A percentile compares a stretch with the other conserved stretches of the same genome.
These are phyloP conservation scores for Cladophialophora psammophila DNA, from an alignment of 2,329 filamentous ascomycete genomes.

Conservation along the genomic window DNA sequence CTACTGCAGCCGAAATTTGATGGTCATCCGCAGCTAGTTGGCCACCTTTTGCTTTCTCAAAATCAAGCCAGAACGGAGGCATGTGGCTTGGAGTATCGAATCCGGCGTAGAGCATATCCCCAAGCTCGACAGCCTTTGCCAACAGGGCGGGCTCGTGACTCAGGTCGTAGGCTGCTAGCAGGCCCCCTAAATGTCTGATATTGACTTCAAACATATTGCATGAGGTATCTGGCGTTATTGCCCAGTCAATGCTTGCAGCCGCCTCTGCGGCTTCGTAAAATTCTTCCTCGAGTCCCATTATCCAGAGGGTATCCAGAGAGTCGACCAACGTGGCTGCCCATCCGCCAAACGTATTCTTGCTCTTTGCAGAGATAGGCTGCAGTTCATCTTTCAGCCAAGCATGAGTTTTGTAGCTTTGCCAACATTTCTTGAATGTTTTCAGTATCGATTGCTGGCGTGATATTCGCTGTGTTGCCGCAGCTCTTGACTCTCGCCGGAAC, in stretches of 20 bases:
- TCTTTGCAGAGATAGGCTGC: conserved; percentile 60
- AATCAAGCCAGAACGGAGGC: conserved; percentile 43
- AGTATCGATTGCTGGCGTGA: conserved; percentile 54
- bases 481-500: conserved; percentile 40
- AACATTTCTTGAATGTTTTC: conserved; percentile 61
- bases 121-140: conserved; percentile 61
- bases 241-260: conserved; percentile 63
- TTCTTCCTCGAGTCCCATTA: conserved; percentile 66
- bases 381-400: conserved; percentile 72
- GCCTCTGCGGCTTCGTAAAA: conserved; percentile 63
- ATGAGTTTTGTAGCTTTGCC: conserved; percentile 65
- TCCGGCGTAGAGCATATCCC: conserved; percentile 60
- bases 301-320: conserved; percentile 67
- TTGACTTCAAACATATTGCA: conserved; percentile 89
- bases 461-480: conserved; percentile 8
- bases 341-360: conserved; percentile 66
- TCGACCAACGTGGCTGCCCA: conserved; percentile 69
- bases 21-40: conserved; percentile 10
- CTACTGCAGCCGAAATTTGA: conserved; percentile 45
- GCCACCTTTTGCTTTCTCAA: conserved; percentile 36
- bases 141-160: conserved; percentile 54
- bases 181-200: conserved; percentile 82
- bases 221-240: conserved; percentile 46
- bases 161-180: conserved; percentile 74
- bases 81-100: conserved; percentile 45